A percentile compares a stretch with the other conserved stretches of the same genome.
phyloP scores from a whole-genome alignment of 2,329 filamentous ascomycete species.

The Lomentospora prolificans region DNA sequence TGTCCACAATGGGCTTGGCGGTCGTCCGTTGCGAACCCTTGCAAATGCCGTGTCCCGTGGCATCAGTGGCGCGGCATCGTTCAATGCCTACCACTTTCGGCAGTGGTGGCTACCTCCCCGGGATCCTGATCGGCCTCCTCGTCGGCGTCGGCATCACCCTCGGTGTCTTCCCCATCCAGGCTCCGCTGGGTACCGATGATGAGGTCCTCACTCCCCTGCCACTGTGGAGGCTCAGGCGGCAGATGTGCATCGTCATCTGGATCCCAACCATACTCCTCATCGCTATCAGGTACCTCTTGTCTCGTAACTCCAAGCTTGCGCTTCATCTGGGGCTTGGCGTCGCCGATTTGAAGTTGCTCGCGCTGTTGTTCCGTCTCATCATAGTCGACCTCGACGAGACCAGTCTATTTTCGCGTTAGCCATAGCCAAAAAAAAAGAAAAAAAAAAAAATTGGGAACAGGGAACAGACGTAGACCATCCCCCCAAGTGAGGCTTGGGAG shows the following conservation, averaged over 20 bases:
- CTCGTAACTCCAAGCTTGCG: constrained; percentile 53
- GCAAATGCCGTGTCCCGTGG: neutral
- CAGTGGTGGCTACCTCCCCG: neutral
- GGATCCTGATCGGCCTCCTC: constrained; percentile 10
- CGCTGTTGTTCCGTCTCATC: constrained; percentile 27
- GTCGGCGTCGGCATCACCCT: constrained; percentile 15
- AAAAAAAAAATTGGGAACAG: constrained; percentile 5
- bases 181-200: constrained; percentile 39
- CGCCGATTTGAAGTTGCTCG: constrained; percentile 18
- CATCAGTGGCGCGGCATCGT: neutral
- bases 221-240: constrained; percentile 52
- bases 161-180: constrained; percentile 20
- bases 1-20: too few species aligned
- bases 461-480: constrained; percentile 6
- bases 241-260: constrained; percentile 54
- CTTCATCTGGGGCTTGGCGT: constrained; percentile 38
- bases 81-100: neutral
- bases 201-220: constrained; percentile 58
- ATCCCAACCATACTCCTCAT: constrained; percentile 62
- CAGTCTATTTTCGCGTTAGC: constrained; percentile 24
- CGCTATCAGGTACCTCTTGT: constrained; percentile 51
- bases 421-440: constrained; percentile 10
- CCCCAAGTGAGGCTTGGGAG: too few species aligned
- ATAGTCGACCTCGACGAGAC: constrained; percentile 30
- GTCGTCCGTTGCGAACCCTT: neutral